Conservation (phyloP, 768 basidiomycete genomes). For the Suillus discolor region DNA sequence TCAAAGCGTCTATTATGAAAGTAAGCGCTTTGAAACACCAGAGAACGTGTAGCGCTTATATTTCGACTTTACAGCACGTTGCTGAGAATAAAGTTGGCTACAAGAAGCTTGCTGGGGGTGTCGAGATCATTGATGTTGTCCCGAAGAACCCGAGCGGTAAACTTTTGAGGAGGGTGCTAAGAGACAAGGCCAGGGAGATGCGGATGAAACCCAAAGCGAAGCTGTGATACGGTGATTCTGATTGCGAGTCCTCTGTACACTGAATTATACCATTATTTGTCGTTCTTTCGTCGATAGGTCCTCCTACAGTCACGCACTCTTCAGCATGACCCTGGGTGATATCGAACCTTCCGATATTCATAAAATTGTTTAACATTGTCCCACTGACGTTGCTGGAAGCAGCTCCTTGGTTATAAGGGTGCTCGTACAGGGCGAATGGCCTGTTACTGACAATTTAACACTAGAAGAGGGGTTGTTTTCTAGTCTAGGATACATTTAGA, state of each 20-base stretch:
- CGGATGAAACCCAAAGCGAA: conserved; percentile 21
- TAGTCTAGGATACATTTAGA: no score
- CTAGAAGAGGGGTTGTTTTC: no score
- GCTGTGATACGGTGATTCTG: conserved; percentile 22
- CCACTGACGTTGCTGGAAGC: no score
- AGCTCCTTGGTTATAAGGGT: no score
- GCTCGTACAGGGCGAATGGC: no score
- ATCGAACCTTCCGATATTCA: no score
- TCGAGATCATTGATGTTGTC: conserved; percentile 61
- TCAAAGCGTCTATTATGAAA: conserved; percentile 53
- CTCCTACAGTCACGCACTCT: neutral
- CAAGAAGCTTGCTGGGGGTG: conserved; percentile 62
- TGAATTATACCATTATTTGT: neutral
- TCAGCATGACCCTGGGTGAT: no score
- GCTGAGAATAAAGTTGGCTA: conserved; percentile 59
- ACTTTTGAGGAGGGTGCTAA: conserved; percentile 55
- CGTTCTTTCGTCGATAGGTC: neutral
- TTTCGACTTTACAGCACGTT: conserved; percentile 45
- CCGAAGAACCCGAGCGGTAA: conserved; percentile 79
- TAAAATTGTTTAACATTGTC: no score
- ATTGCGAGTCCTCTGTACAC: neutral
- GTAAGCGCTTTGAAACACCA: conserved; percentile 34
- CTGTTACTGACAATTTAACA: no score
- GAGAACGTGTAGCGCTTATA: neutral
- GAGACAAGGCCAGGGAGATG: conserved; percentile 46